Base-by-base conservation (phyloP, 257 asterid genomes). In the Sherardia arvensis region DNA sequence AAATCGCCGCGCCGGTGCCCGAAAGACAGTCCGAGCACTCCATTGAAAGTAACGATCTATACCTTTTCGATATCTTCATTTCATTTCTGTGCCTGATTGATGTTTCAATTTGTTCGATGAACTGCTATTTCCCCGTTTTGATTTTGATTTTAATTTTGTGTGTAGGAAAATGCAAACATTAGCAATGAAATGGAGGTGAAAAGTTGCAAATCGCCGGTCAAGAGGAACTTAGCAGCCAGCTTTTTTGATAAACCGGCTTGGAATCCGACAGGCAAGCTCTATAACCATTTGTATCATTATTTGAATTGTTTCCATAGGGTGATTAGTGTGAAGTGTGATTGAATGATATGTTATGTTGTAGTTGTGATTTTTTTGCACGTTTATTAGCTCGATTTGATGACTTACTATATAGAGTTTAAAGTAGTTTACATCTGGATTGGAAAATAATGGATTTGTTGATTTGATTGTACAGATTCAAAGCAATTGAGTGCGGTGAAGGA, bases 401-500 rank as follows among this genome's bases (percentile, higher is more conserved):
- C 51, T 15, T 43, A 15, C 51, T 43, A 20, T 10, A 9, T 21
- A 53, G 58, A 1, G 20, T 14, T 14, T 69, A 38, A 23, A 6
- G 23, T 43, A 51, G 57, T 40, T 8, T 14, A 23, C 1, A 0
- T 61, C 2, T 61, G 53, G 66, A 61, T 34, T 66, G 51, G 26
- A n/a, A 15, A 8, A 1, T 68, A 33, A 18, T 0, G 26, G 20
- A 20, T 7, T 5, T 36, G 17, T 25, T 65, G 56, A 28, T 66
- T 70, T 53, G 53, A 65, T 48, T 12, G 28, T 23, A 23, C 60
- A 93, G 97, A 93, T 71, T 25, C 62, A 74, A 81, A 77, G 82
- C 96, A 90, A 20, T 25, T 93, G 80, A 80, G 82, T 68, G 74
- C 73, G 2, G 94, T 84, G 69, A 90, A 87, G 69, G 95, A 87